Base-by-base conservation (phyloP, 75 land plant genomes). In the Pinus tabuliformis region DNA sequence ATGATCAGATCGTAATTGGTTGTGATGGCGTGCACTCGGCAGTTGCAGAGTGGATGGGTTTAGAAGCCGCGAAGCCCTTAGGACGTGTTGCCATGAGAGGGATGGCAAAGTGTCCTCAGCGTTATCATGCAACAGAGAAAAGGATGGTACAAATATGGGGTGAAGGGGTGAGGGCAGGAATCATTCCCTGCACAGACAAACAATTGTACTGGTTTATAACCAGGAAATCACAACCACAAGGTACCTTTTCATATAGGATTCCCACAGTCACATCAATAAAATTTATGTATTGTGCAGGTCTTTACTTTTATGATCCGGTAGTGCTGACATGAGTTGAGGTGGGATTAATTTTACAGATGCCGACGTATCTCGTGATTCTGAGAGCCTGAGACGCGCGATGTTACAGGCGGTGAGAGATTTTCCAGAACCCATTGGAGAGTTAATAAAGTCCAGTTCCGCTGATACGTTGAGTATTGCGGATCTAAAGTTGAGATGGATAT, bases 21-120 rank as follows among this genome's bases (percentile, higher is more conserved):
- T 83, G 89, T 66, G 96, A 93, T 75, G 96, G 96, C 24, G 82
- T 87, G 60, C 83, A 86, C 73, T 93, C 91, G 5, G 78, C 81
- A 52, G 91, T 93, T 28, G 93, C 88, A 54, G 84, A 81, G 8
- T 86, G 80, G 83, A 73, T 93, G 75, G 96, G 91, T 14, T 73
- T 93, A 24, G 58, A 57, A 39, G 78, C 73, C 13, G 81, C 93
- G 7, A 61, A 59, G 70, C 82, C 77, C 58, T 39, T 81, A 1
- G 92, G 94, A 13, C 80, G 93, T 56, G 64, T 17, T 24, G 90
- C 79, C 6, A n/a, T 86, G 20, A 82, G 91, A 59, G 96, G 89
- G 6, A 15, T 76, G 24, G 81, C 83, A 13, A 58, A 70, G 15
- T 89, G 64, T 56, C 70, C 81, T 3, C 63, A 76, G 0, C 77